Percentiles rank a stretch among this genome's conserved stretches.
Conservation (phyloP, 768 basidiomycete species). For the Kwoniella pini region DNA sequence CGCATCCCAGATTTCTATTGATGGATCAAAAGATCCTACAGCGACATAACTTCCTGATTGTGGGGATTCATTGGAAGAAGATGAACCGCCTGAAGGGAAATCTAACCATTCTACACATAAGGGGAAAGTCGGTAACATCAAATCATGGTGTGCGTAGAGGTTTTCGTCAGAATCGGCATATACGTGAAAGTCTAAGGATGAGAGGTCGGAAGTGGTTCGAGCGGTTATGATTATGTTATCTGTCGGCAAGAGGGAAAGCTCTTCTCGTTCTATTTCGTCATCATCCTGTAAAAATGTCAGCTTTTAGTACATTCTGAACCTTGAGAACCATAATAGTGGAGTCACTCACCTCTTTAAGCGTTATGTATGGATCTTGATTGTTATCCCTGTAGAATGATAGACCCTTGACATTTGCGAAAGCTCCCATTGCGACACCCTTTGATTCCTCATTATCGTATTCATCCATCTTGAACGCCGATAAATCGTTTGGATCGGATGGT, state of each 20-base stretch:
- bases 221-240: conserved; percentile 91
- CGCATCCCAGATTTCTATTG: conserved; percentile 98
- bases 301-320: too few species aligned
- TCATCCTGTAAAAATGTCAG: too few species aligned
- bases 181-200: conserved; percentile 91
- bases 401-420: conserved; percentile 95
- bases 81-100: conserved; percentile 61
- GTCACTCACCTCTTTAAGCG: conserved; percentile 86
- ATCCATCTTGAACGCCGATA: conserved; percentile 86
- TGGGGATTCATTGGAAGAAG: conserved; percentile 40
- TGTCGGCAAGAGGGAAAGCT: conserved; percentile 81
- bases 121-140: conserved; percentile 96
- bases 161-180: conserved; percentile 76
- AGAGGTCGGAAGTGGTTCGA: conserved; percentile 95
- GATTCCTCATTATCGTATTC: conserved; percentile 80
- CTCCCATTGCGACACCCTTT: conserved; percentile 59
- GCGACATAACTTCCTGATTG: conserved; percentile 85
- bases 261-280: conserved; percentile 78
- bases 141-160: conserved; percentile 93
- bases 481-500: conserved; percentile 62
- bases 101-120: conserved; percentile 99
- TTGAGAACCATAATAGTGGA: too few species aligned
- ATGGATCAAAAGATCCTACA: conserved; percentile 93
- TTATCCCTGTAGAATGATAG: conserved; percentile 87
- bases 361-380: conserved; percentile 94